Percentiles rank a stretch among this genome's conserved stretches.
phyloP scores from a whole-genome alignment of 768 basidiomycete species.

The Nidula microcarpa region DNA sequence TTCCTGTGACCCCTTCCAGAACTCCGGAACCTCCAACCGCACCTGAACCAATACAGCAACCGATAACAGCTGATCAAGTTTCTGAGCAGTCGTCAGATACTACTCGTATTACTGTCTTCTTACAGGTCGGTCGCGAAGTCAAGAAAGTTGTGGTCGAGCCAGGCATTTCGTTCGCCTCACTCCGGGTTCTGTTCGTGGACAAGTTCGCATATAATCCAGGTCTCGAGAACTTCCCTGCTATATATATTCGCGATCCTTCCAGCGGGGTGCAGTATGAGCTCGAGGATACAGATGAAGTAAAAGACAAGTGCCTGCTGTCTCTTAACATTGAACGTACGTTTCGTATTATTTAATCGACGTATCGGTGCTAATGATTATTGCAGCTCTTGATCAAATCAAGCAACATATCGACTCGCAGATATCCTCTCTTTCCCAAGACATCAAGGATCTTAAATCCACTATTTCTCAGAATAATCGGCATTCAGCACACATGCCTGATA shows the following conservation, averaged over 20 bases:
- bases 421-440: constrained; percentile 75
- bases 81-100: constrained; percentile 13
- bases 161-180: constrained; percentile 63
- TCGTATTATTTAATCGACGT: constrained; percentile 1
- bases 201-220: constrained; percentile 94
- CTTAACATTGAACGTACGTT: constrained; percentile 95
- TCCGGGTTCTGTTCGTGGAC: constrained; percentile 90
- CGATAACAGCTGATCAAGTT: not conserved
- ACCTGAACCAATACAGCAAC: not conserved
- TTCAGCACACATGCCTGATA: constrained; percentile 41
- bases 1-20: constrained; percentile 40
- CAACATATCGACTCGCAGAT: constrained; percentile 96
- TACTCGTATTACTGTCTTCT: constrained; percentile 67
- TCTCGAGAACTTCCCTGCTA: constrained; percentile 89
- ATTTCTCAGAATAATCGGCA: constrained; percentile 55
- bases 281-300: constrained; percentile 91
- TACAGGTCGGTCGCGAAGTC: constrained; percentile 87
- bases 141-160: constrained; percentile 80
- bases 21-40: constrained; percentile 30
- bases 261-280: constrained; percentile 95
- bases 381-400: constrained; percentile 97
- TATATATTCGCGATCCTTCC: constrained; percentile 90
- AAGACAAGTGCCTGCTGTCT: constrained; percentile 83
- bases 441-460: constrained; percentile 79
- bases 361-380: constrained; percentile 3